Base-by-base conservation (phyloP, 108 stramenopile genomes). In the Schizochytrium sp. region DNA sequence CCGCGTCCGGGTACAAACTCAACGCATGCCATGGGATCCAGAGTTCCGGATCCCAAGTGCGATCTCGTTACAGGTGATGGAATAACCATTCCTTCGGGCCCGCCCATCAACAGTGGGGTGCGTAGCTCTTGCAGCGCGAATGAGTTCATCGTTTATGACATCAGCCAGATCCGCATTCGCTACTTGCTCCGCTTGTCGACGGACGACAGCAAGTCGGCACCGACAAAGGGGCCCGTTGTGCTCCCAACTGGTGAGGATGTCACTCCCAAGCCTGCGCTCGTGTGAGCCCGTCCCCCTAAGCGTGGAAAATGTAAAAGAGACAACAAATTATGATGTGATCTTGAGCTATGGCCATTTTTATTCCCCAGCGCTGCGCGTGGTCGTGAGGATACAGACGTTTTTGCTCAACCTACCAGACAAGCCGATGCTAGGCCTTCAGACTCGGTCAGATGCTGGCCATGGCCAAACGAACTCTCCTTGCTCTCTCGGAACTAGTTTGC, bases 121-220 rank as follows among this genome's bases (percentile, higher is more conserved):
- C 45, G 76, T 12, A 83, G 76, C 51, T 83, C 76, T 53, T 83
- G 76, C 51, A 4, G 5, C 71, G 72, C 87, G 58, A 90, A 92
- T 87, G 92, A 92, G 63, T 89, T 88, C 57, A 72, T 92, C 60
- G 89, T 89, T 28, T 92, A 92, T 71, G 60, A 92, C 6, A 90
- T 87, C 58, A 41, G 51, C 0, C 92, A 91, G 60, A 60, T 90
- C 28, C 87, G 89, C 14, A 59, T 92, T 88, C 89, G 90, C 34
- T 92, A 92, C 87, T 63, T 92, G 19, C 5, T 92, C 0, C 90
- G 88, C 28, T 14, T 88, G 21, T 53, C 76, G 1, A 28, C 28
- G 45, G 48, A 53, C 28, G 0, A 1, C 19, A 53, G 25, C 48
- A 83, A 34, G 76, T 18, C 76, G 8, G 19, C 28, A 45, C 18